Evolutionary conservation across 2,329 filamentous ascomycete genomes (phyloP).

Genomic region (Colletotrichum sansevieriae): DNA sequence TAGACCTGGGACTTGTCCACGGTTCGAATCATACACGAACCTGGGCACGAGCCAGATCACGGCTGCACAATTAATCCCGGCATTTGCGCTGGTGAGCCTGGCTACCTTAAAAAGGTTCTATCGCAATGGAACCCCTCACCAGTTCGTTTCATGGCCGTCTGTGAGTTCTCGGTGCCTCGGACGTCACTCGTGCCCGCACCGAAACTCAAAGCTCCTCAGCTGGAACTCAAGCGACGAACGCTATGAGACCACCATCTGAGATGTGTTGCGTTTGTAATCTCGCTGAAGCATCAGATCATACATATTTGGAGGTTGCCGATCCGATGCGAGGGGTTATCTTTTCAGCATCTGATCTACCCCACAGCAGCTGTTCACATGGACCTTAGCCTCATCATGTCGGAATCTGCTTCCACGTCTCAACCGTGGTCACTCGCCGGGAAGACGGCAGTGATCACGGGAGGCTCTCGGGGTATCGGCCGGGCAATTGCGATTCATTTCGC

Average conservation of each 20-base stretch:
- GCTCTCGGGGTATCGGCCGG: conserved; percentile 19
- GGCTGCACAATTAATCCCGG: too few species aligned
- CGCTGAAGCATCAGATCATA: neutral
- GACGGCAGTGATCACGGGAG: conserved; percentile 24
- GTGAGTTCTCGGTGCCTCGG: conserved; percentile 12
- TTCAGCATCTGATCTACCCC: neutral
- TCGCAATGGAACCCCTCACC: neutral
- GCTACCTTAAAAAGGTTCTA: neutral
- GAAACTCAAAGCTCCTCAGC: conserved; percentile 7
- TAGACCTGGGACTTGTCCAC: too few species aligned
- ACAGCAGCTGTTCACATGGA: conserved; percentile 3
- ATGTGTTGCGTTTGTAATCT: conserved; percentile 3
- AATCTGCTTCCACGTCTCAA: neutral
- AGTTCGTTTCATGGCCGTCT: conserved; percentile 9
- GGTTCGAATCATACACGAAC: too few species aligned
- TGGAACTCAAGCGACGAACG: conserved; percentile 12
- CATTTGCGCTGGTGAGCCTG: neutral
- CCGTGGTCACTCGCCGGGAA: conserved; percentile 25
- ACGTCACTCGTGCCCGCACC: conserved; percentile 11
- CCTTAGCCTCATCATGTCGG: conserved; percentile 18
- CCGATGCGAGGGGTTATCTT: neutral
- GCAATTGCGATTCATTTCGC: conserved; percentile 22
- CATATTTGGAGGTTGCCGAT: conserved; percentile 11
- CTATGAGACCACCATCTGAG: conserved; percentile 16
- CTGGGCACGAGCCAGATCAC: too few species aligned